These are phyloP conservation scores for Cyclocybe cylindracea DNA, from an alignment of 768 basidiomycete species.

Conservation along the genomic window DNA sequence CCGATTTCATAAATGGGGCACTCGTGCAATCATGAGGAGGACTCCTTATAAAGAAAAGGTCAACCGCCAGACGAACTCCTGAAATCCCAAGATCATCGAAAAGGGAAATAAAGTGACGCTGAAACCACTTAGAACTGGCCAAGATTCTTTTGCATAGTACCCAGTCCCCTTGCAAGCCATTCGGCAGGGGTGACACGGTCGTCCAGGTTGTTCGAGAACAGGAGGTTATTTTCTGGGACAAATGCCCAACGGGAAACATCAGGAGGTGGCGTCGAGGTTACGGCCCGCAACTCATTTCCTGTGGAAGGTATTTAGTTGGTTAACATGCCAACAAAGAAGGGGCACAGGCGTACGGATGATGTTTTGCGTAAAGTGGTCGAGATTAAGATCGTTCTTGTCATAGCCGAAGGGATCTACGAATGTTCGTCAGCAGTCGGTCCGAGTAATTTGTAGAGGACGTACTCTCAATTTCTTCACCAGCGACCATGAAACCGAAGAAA, in stretches of 20 bases:
- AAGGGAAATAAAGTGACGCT: neutral
- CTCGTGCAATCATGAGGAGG: no score
- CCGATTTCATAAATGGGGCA: no score
- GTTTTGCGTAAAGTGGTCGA: slow-evolving; percentile 71
- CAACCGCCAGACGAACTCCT: no score
- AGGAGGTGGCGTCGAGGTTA: slow-evolving; percentile 62
- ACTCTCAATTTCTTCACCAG: slow-evolving; percentile 79
- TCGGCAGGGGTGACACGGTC: slow-evolving; percentile 53
- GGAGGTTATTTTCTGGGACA: slow-evolving; percentile 54
- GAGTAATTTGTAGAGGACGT: slow-evolving; percentile 18
- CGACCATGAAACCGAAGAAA: slow-evolving; percentile 74
- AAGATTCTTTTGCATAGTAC: slow-evolving; percentile 44
- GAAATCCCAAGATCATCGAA: neutral
- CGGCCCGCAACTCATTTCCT: slow-evolving; percentile 61
- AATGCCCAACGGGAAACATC: slow-evolving; percentile 64
- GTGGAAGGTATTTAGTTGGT: slow-evolving; percentile 2
- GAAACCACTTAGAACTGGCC: slow-evolving; percentile 16
- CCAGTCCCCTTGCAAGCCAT: slow-evolving; percentile 55
- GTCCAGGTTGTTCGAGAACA: slow-evolving; percentile 41
- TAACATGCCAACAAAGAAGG: no score
- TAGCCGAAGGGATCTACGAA: slow-evolving; percentile 54
- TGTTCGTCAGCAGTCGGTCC: slow-evolving; percentile 1
- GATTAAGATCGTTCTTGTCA: slow-evolving; percentile 74
- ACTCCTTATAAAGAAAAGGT: no score
- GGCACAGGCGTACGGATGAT: slow-evolving; percentile 49